Base-by-base conservation (phyloP, 1,284 basidiomycete genomes). In the Cerioporus squamosus region DNA sequence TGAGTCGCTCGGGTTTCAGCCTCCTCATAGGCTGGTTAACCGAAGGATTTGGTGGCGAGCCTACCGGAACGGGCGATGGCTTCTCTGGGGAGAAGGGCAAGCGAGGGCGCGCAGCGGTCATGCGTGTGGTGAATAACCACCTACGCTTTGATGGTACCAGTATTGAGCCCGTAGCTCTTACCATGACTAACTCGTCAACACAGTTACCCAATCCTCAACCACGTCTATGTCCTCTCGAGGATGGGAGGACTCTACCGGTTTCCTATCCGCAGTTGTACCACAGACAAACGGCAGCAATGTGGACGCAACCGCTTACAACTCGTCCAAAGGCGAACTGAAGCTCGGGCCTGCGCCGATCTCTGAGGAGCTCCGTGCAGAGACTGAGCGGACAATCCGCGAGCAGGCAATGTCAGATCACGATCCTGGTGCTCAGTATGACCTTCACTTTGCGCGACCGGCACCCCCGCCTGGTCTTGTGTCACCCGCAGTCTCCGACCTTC, bases 1-100 rank as follows among this genome's bases (percentile, higher is more conserved):
- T 99, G 86, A 95, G 93, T 61, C 87, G 93, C 44, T 96, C 95
- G 44, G 93, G 95, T 1, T 97, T 98, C 71, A 87, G 91, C 40
- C 85, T 99, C 7, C 81, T 99, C 10, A 83, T 98, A 8, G 96
- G 96, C 38, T 99, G 97, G 97, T 77, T 99, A 54, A 97, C 93
- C 18, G 94, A 95, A 71, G 94, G 94, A 33, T 79, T 89, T n/a
- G 92, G 91, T 29, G 91, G 94, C 29, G 94, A 96, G 68, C 88
- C 90, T 1, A 78, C 89, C 26, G 91, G 95, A 29, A 83, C 87
- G 58, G 91, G 93, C 9, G 87, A 90, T 49, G 91, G 94, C 18
- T 93, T 94, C 65, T 82, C 88, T 23, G 88, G 94, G 7, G 93
- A 95, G 65, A 86, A 83, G 61, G 87, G 90, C 26, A 91, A 91